phyloP scores from a whole-genome alignment of 306 rosid species.

The Castanopsis chinensis region DNA sequence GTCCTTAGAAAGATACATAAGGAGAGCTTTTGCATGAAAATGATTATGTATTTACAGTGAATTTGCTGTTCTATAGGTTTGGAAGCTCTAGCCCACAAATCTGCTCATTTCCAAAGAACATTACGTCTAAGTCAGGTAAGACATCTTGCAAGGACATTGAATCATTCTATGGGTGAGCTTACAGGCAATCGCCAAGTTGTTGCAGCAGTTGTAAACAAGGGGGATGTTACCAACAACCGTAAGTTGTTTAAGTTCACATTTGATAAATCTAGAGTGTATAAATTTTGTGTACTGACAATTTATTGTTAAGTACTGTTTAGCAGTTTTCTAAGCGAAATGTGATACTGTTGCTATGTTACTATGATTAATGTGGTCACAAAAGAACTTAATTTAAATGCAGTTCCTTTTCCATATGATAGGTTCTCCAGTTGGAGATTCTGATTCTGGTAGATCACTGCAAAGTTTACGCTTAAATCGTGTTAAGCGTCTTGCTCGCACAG shows the following conservation, averaged over 20 bases:
- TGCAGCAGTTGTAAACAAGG: slow-evolving; percentile 28
- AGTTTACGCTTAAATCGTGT: slow-evolving; percentile 56
- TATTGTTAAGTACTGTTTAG: not conserved
- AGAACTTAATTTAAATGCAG: not conserved
- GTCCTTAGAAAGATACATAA: not conserved
- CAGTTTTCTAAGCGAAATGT: not conserved
- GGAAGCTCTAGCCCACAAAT: slow-evolving; percentile 39
- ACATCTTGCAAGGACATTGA: slow-evolving; percentile 50
- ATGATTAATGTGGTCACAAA: not conserved
- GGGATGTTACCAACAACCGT: slow-evolving; percentile 30
- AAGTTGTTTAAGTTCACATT: slow-evolving; percentile 18
- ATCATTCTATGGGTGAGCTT: slow-evolving; percentile 19
- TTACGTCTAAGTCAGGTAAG: slow-evolving; percentile 54
- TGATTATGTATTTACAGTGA: not conserved
- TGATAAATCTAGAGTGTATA: not conserved
- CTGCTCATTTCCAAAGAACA: slow-evolving; percentile 15
- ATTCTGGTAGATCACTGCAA: slow-evolving; percentile 35
- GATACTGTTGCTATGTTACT: not conserved
- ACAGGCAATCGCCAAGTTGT: slow-evolving; percentile 16
- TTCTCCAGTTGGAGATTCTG: slow-evolving; percentile 23
- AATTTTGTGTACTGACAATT: not conserved
- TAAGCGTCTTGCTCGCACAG: slow-evolving; percentile 57
- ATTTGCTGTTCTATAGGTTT: slow-evolving; percentile 17
- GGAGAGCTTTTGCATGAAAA: not conserved
- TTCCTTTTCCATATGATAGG: slow-evolving; percentile 18